These are phyloP conservation scores for Prunus dulcis DNA, from an alignment of 306 rosid species.

Conservation along the genomic window DNA sequence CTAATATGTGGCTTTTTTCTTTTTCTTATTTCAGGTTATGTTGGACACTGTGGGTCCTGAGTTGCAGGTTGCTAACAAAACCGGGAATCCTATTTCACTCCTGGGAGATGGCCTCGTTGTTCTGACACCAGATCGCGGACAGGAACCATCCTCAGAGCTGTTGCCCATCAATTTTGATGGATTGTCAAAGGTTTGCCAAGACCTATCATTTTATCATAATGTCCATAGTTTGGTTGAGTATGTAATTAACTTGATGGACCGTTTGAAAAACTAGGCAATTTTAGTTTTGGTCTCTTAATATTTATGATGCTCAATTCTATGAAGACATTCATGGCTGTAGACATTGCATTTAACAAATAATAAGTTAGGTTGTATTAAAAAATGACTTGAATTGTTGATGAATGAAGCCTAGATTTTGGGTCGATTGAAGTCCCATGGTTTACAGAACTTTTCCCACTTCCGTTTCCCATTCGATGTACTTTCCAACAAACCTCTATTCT, in stretches of 20 bases:
- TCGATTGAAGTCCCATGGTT: not conserved
- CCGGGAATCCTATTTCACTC: slow-evolving; percentile 58
- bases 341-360: not conserved
- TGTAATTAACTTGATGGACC: not conserved
- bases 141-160: slow-evolving; percentile 73
- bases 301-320: not conserved
- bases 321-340: not conserved
- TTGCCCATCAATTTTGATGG: slow-evolving; percentile 89
- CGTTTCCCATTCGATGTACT: not conserved
- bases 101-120: slow-evolving; percentile 55
- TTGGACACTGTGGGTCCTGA: slow-evolving; percentile 87
- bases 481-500: not conserved
- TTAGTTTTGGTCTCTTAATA: not conserved
- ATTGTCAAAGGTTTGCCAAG: slow-evolving; percentile 58
- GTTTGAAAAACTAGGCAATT: not conserved
- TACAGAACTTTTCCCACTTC: not conserved
- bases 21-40: slow-evolving; percentile 51
- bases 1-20: not conserved
- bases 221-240: not conserved
- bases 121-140: slow-evolving; percentile 63
- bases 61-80: slow-evolving; percentile 74
- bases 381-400: not conserved
- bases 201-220: not conserved
- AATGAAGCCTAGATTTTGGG: not conserved
- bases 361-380: not conserved